These are phyloP conservation scores for Leonotis leonurus DNA, from an alignment of 257 asterid genomes.

Conservation along the genomic window DNA sequence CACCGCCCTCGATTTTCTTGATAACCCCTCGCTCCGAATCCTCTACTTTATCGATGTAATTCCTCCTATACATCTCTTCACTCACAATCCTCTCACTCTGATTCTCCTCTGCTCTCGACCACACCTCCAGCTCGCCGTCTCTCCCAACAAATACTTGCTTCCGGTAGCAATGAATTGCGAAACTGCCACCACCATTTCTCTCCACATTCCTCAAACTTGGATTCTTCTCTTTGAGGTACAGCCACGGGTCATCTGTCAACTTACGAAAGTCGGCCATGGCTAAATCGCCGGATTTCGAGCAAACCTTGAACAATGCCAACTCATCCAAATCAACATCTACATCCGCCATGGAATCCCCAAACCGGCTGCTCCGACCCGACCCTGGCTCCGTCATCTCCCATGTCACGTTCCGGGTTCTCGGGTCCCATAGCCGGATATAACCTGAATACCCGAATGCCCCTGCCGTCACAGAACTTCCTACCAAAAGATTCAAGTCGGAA, in stretches of 20 bases:
- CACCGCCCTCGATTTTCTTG: slow-evolving; percentile 82
- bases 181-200: slow-evolving; percentile 39
- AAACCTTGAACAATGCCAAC: slow-evolving; percentile 55
- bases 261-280: slow-evolving; percentile 79
- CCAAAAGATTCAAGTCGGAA: slow-evolving; percentile 34
- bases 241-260: slow-evolving; percentile 85
- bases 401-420: slow-evolving; percentile 52
- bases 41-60: slow-evolving; percentile 63
- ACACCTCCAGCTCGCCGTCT: slow-evolving; percentile 83
- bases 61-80: slow-evolving; percentile 72
- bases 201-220: slow-evolving; percentile 66
- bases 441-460: slow-evolving; percentile 93
- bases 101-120: slow-evolving; percentile 56
- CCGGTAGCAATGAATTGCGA: slow-evolving; percentile 53
- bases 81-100: slow-evolving; percentile 27
- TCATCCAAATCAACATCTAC: slow-evolving; percentile 55
- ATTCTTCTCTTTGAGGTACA: slow-evolving; percentile 77
- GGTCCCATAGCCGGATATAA: slow-evolving; percentile 81
- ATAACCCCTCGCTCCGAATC: slow-evolving; percentile 69
- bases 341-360: slow-evolving; percentile 85
- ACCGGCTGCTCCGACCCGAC: slow-evolving; percentile 85
- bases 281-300: slow-evolving; percentile 90
- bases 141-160: slow-evolving; percentile 79
- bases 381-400: slow-evolving; percentile 98
- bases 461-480: slow-evolving; percentile 63